A percentile compares a stretch with the other conserved stretches of the same genome.
phyloP scores from a whole-genome alignment of 345 rosid genomes.

The Murraya koenigii region DNA sequence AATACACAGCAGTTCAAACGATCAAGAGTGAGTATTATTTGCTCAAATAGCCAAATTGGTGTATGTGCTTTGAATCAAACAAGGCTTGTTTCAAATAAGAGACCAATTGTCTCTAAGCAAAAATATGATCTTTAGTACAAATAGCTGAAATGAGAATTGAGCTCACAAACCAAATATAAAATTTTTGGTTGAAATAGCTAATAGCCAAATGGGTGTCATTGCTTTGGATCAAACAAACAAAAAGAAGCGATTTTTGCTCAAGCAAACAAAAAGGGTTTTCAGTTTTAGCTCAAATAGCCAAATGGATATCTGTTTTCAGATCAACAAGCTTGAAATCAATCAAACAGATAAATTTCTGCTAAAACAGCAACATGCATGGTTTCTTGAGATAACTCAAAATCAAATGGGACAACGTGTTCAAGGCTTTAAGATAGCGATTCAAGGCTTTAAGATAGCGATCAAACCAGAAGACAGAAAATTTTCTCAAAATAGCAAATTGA shows the following conservation, averaged over 20 bases:
- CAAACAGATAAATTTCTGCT: neutral
- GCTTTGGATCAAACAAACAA: neutral
- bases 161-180: neutral
- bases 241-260: neutral
- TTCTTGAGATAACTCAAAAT: neutral
- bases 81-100: neutral
- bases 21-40: too few species aligned
- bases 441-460: neutral
- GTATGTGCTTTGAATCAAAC: neutral
- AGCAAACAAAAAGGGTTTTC: neutral
- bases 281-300: constrained; percentile 7
- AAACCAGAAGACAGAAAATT: constrained; percentile 1
- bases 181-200: neutral
- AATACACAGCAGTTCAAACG: neutral
- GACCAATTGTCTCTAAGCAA: neutral
- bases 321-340: neutral
- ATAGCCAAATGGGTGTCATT: constrained; percentile 2
- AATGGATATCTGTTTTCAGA: neutral
- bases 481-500: neutral
- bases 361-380: neutral
- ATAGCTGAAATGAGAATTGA: too few species aligned
- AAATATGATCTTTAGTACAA: too few species aligned
- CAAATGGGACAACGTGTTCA: neutral
- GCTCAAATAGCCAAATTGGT: neutral
- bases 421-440: too few species aligned